Conservation (phyloP, 2,329 filamentous ascomycete species). For the Akanthomyces muscarius region DNA sequence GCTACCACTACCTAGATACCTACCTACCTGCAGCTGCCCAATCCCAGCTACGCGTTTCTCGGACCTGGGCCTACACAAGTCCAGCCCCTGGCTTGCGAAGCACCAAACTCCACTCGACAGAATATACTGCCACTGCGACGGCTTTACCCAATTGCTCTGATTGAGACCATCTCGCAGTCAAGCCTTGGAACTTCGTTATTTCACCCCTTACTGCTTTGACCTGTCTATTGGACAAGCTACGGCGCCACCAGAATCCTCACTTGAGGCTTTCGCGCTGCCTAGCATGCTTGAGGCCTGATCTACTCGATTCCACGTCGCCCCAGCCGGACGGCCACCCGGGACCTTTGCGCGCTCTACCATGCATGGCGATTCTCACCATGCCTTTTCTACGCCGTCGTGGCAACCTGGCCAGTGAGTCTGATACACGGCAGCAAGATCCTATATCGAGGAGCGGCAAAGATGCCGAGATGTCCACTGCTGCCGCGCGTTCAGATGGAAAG, state of each 20-base stretch:
- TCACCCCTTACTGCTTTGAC: background rate
- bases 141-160: slow-evolving; percentile 4
- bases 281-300: slow-evolving; percentile 1
- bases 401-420: slow-evolving; percentile 55
- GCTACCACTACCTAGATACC: background rate
- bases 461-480: background rate
- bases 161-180: slow-evolving; percentile 1
- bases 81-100: slow-evolving; percentile 16
- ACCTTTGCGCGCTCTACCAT: slow-evolving; percentile 29
- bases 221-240: background rate
- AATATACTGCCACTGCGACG: background rate
- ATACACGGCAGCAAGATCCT: slow-evolving; percentile 46
- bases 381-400: slow-evolving; percentile 59
- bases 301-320: slow-evolving; percentile 1
- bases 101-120: slow-evolving; percentile 13
- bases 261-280: background rate
- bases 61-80: background rate
- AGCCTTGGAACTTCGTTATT: background rate
- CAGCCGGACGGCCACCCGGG: slow-evolving; percentile 13
- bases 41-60: slow-evolving; percentile 6
- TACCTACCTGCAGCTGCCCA: background rate
- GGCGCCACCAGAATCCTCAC: background rate
- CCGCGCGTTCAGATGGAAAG: slow-evolving; percentile 17
- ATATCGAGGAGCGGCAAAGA: background rate
- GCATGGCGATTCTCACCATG: slow-evolving; percentile 43